These are phyloP conservation scores for Aspergillus diversus DNA, from an alignment of 495 filamentous ascomycete genomes.

Conservation along the genomic window DNA sequence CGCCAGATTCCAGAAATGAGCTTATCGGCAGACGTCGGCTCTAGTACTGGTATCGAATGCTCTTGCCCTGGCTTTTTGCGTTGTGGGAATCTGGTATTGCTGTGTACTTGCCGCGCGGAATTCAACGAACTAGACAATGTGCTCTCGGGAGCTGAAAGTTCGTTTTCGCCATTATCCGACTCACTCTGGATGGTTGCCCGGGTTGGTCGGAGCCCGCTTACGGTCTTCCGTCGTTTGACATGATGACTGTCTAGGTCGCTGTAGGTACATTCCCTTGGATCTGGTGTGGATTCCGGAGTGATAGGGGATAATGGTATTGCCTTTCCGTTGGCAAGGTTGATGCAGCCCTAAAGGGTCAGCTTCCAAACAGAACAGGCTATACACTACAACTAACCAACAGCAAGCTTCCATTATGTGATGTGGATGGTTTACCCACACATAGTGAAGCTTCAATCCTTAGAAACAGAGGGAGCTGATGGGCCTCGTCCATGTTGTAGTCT, in stretches of 20 bases:
- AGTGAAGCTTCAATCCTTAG: conserved; percentile 19
- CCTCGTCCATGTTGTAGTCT: not conserved
- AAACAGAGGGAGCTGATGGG: not conserved
- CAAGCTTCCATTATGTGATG: not conserved
- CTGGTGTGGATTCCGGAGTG: conserved; percentile 8
- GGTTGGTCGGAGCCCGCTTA: conserved; percentile 22
- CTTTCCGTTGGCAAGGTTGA: conserved; percentile 18
- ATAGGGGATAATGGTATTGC: conserved; percentile 10
- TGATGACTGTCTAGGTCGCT: not conserved
- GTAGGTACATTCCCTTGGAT: no score
- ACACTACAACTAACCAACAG: conserved; percentile 12
- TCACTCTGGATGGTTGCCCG: not conserved
- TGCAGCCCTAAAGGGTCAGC: conserved; percentile 20
- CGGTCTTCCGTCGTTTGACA: conserved; percentile 24
- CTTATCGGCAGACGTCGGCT: conserved; percentile 28
- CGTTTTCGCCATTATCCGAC: not conserved
- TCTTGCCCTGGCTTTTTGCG: conserved; percentile 25
- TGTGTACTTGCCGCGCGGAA: conserved; percentile 27
- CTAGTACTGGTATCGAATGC: conserved; percentile 11
- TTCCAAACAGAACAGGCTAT: no score
- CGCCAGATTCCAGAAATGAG: conserved; percentile 30
- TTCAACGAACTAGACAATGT: not conserved
- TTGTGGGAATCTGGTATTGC: conserved; percentile 29
- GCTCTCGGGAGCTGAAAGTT: not conserved
- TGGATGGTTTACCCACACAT: not conserved